Evolutionary conservation across 768 basidiomycete genomes (phyloP).

Genomic region (Plicaturopsis crispa): DNA sequence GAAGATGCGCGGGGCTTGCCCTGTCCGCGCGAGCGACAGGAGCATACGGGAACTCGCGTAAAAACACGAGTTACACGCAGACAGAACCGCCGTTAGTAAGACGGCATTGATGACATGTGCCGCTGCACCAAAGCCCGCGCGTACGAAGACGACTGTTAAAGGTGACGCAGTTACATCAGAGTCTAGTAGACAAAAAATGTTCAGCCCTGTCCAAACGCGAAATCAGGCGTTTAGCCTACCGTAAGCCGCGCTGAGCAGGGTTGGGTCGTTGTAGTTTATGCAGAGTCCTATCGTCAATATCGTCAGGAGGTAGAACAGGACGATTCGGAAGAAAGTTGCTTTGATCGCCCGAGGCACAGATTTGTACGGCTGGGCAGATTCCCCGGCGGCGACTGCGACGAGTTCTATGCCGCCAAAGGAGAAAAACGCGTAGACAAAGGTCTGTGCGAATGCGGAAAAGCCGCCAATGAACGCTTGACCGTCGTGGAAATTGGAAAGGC

Average conservation of each 20-base stretch:
- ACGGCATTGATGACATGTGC: slow-evolving; percentile 62
- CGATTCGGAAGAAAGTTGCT: slow-evolving; percentile 59
- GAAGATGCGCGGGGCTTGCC: slow-evolving; percentile 60
- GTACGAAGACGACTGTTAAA: slow-evolving; percentile 54
- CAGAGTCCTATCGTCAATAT: slow-evolving; percentile 60
- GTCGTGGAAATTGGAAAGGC: slow-evolving; percentile 40
- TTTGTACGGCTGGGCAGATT: slow-evolving; percentile 56
- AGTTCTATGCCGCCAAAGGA: slow-evolving; percentile 65
- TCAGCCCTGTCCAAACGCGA: background rate
- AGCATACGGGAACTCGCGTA: slow-evolving; percentile 60
- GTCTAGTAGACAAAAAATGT: slow-evolving; percentile 18
- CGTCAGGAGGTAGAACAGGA: slow-evolving; percentile 57
- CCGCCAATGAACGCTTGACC: slow-evolving; percentile 48
- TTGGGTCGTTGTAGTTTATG: slow-evolving; percentile 52
- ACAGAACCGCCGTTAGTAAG: slow-evolving; percentile 57
- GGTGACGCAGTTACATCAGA: slow-evolving; percentile 51
- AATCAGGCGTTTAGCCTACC: slow-evolving; percentile 20
- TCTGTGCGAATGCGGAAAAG: slow-evolving; percentile 43
- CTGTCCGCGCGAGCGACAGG: slow-evolving; percentile 51
- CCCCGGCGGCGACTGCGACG: slow-evolving; percentile 67
- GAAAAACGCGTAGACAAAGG: slow-evolving; percentile 65
- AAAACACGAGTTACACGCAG: slow-evolving; percentile 59
- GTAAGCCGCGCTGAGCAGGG: slow-evolving; percentile 37
- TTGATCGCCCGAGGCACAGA: slow-evolving; percentile 59
- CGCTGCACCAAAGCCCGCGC: slow-evolving; percentile 54